Conservation (phyloP, 2,329 filamentous ascomycete species). For the Metarhizium humberi region DNA sequence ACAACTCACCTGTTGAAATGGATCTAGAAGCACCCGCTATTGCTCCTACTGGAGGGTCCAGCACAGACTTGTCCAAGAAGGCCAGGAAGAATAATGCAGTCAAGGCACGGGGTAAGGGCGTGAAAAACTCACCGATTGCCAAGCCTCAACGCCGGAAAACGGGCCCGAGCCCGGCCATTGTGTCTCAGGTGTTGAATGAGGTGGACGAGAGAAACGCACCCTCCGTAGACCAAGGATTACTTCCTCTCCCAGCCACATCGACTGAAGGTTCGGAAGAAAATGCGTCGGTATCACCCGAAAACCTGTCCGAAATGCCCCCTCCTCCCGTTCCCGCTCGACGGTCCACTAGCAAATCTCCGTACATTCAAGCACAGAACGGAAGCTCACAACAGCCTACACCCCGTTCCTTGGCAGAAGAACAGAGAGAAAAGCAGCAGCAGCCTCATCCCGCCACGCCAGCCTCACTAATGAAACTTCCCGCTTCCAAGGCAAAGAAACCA, state of each 20-base stretch:
- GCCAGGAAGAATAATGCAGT: constrained; percentile 39
- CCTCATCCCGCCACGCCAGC: constrained; percentile 72
- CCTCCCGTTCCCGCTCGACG: constrained; percentile 57
- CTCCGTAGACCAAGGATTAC: constrained; percentile 25
- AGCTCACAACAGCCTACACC: constrained; percentile 15
- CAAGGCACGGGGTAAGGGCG: constrained; percentile 43
- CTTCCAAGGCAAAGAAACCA: constrained; percentile 41
- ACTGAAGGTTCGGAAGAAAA: constrained; percentile 54
- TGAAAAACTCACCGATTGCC: constrained; percentile 64
- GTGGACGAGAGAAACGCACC: constrained; percentile 32
- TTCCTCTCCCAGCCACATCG: constrained; percentile 26
- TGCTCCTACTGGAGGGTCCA: constrained; percentile 25
- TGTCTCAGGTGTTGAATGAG: constrained; percentile 45
- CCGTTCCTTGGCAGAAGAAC: constrained; percentile 4
- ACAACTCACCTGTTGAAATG: constrained; percentile 49
- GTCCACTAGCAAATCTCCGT: constrained; percentile 58
- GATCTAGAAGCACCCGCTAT: constrained; percentile 36
- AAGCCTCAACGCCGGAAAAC: constrained; percentile 53
- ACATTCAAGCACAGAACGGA: constrained; percentile 46
- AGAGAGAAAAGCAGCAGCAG: constrained; percentile 15
- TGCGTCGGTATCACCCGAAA: constrained; percentile 55
- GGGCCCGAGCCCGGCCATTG: constrained; percentile 43
- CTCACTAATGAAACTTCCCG: constrained; percentile 70
- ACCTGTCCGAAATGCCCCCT: constrained; percentile 56
- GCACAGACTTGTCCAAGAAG: constrained; percentile 42